Base-by-base conservation (phyloP, 2,329 filamentous ascomycete species). In the Bipolaris bicolor region DNA sequence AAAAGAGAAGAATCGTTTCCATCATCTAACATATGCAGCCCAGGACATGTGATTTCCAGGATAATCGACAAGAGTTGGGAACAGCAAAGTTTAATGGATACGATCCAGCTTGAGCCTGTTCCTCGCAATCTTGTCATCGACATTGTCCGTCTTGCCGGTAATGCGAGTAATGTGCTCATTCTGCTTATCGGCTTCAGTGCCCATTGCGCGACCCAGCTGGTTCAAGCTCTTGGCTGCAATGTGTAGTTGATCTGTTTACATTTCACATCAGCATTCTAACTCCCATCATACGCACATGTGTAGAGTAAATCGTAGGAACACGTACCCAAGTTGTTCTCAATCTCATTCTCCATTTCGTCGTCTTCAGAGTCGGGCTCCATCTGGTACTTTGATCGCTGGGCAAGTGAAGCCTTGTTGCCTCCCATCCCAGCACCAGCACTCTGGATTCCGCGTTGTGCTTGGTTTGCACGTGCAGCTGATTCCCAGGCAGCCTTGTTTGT, bases 81-180 rank as follows among this genome's bases (percentile, higher is more conserved):
- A 22, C 40, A 45, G n/a, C 15, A 18, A 7, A 3, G 26, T 15
- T 60, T 79, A 82, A 60, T 78, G 77, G 64, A 89, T 87, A 48
- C 88, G 83, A 68, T 89, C 86, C 75, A 92, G 75, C 66, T 86
- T 84, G 68, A 88, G 86, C 63, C 89, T 83, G 80, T 93, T 93
- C 84, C 91, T 87, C 57, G 87, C 86, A 68, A 94, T 90, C 71
- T 90, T 86, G 65, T 94, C 90, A 48, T 75, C 73, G 85, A 96
- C 90, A 67, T 83, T 84, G 74, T 96, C 92, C 78, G 88, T 94
- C 91, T 96, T 96, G 64, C 81, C 81, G 63, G 85, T 90, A 71
- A 97, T 91, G 57, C 88, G 84, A 61, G 90, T 88, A 70, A 97
- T 89, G 69, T 88, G 84, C 68, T 84, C 84, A 77, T 96, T 96